A percentile compares a stretch with the other conserved stretches of the same genome.
These are phyloP conservation scores for Eucalyptus regnans DNA, from an alignment of 345 rosid species.

Conservation along the genomic window DNA sequence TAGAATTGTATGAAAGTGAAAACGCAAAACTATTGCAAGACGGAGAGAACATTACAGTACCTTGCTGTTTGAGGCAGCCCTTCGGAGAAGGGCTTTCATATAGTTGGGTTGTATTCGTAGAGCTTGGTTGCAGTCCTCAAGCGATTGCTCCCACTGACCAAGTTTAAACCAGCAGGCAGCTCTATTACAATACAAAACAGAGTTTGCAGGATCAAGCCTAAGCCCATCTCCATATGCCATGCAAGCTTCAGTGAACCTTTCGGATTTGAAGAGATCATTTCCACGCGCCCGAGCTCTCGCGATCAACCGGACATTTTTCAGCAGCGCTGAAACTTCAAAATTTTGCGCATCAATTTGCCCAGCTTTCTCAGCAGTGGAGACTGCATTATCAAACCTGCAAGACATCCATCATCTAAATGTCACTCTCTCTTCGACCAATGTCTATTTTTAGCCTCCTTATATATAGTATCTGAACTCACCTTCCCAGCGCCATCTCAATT, in stretches of 20 bases:
- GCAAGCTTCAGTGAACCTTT: slow-evolving; percentile 93
- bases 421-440: slow-evolving; percentile 4
- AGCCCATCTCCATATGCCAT: slow-evolving; percentile 90
- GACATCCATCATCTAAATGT: slow-evolving; percentile 19
- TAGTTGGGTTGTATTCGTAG: slow-evolving; percentile 59
- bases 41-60: slow-evolving; percentile 8
- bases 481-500: slow-evolving; percentile 87
- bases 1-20: background rate
- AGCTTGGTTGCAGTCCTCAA: slow-evolving; percentile 78
- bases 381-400: slow-evolving; percentile 97
- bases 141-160: slow-evolving; percentile 73
- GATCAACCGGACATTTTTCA: slow-evolving; percentile 54
- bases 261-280: slow-evolving; percentile 86
- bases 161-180: slow-evolving; percentile 94
- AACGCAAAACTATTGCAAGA: background rate
- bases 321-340: slow-evolving; percentile 49
- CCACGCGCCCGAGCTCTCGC: slow-evolving; percentile 75
- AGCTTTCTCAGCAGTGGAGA: slow-evolving; percentile 73
- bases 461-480: slow-evolving; percentile 39
- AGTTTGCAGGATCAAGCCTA: slow-evolving; percentile 68
- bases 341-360: slow-evolving; percentile 56
- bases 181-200: slow-evolving; percentile 68
- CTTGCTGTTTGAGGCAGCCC: slow-evolving; percentile 86
- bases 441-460: background rate
- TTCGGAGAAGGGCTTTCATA: slow-evolving; percentile 66